A percentile compares a stretch with the other conserved stretches of the same genome.
Conservation (phyloP, 2,329 filamentous ascomycete species). For the Monosporascus cannonballus region DNA sequence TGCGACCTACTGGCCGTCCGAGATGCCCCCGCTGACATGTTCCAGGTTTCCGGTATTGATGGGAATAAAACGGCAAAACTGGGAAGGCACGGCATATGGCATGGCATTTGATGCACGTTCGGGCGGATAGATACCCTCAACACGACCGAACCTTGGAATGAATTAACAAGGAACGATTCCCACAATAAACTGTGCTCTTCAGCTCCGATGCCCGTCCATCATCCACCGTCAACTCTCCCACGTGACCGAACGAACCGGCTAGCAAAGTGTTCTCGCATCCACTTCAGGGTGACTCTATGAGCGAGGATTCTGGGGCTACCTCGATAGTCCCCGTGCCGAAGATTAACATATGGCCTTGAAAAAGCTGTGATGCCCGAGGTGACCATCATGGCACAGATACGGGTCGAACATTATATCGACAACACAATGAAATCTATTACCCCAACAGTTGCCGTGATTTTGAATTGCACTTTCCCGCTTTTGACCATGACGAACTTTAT, state of each 20-base stretch:
- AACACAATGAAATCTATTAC: no score
- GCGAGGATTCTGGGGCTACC: slow-evolving; percentile 51
- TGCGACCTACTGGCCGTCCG: background rate
- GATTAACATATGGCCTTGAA: slow-evolving; percentile 50
- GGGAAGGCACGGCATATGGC: background rate
- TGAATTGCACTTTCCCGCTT: no score
- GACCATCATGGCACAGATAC: slow-evolving; percentile 60
- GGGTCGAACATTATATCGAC: slow-evolving; percentile 45
- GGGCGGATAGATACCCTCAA: slow-evolving; percentile 6
- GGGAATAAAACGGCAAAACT: background rate
- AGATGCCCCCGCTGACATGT: background rate
- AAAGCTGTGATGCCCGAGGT: slow-evolving; percentile 54
- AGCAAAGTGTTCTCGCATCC: slow-evolving; percentile 49
- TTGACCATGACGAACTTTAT: no score
- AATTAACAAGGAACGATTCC: slow-evolving; percentile 1
- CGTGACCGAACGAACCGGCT: slow-evolving; percentile 35
- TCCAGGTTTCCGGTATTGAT: background rate
- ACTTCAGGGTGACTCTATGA: slow-evolving; percentile 33
- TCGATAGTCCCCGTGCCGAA: slow-evolving; percentile 54
- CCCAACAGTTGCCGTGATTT: no score
- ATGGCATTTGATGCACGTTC: background rate
- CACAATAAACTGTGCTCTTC: background rate
- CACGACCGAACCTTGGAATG: slow-evolving; percentile 8
- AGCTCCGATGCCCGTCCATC: background rate
- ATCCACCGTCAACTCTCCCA: background rate